These are phyloP conservation scores for Micractinium sp. DNA, from an alignment of 139 green algal species.

Conservation along the genomic window DNA sequence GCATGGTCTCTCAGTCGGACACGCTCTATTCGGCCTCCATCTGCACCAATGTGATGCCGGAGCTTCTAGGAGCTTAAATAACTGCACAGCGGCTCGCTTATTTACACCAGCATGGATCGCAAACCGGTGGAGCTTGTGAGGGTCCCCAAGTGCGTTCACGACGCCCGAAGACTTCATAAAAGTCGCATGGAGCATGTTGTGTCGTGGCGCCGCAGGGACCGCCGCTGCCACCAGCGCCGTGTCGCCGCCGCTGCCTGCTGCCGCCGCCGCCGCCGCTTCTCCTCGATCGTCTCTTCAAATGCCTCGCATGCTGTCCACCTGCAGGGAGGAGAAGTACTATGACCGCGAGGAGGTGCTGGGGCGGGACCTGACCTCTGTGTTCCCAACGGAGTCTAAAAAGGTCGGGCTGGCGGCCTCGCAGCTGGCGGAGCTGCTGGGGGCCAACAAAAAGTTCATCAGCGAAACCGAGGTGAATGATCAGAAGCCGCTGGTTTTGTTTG, in stretches of 20 bases:
- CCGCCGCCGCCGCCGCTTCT: not conserved
- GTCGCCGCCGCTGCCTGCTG: not conserved
- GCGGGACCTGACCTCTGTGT: slow-evolving; percentile 71
- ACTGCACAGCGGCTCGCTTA: not conserved
- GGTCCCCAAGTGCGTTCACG: slow-evolving; percentile 38
- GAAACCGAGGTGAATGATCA: slow-evolving; percentile 67
- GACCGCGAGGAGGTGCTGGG: slow-evolving; percentile 73
- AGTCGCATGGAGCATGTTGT: too few species aligned
- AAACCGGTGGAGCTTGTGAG: slow-evolving; percentile 47
- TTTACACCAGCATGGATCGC: slow-evolving; percentile 4
- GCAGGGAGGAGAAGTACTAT: slow-evolving; percentile 74
- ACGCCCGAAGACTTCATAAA: not conserved
- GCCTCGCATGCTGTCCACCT: not conserved
- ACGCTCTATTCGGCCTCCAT: not conserved
- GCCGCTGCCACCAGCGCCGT: not conserved
- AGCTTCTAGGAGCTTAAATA: not conserved
- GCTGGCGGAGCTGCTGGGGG: slow-evolving; percentile 61
- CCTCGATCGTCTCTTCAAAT: too few species aligned
- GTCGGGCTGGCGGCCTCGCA: slow-evolving; percentile 5
- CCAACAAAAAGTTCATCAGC: slow-evolving; percentile 69
- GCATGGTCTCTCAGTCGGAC: not conserved
- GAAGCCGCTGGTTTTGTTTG: not conserved
- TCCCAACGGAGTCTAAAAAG: slow-evolving; percentile 60
- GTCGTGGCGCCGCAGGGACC: not conserved
- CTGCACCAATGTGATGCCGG: not conserved